These are phyloP conservation scores for Diplotaxis tenuifolia DNA, from an alignment of 345 rosid species.

Conservation along the genomic window DNA sequence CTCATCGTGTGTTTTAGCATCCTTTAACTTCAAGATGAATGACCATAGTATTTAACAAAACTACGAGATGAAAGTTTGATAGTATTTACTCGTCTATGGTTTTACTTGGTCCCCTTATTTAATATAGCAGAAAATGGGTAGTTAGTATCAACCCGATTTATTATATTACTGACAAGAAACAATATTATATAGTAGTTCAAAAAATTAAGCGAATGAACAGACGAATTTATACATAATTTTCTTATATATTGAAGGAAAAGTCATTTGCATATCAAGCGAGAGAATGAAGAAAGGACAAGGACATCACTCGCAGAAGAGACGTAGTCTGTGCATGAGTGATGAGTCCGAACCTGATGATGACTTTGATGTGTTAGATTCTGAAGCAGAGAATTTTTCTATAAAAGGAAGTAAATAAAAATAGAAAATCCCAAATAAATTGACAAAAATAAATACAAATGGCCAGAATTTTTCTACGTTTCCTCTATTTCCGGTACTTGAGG, in stretches of 20 bases:
- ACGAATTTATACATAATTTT: not conserved
- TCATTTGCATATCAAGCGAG: not conserved
- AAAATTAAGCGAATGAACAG: not conserved
- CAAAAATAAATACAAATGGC: not conserved
- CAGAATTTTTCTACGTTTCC: slow-evolving; percentile 3
- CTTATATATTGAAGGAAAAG: not conserved
- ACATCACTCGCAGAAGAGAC: slow-evolving; percentile 22
- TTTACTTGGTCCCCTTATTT: not conserved
- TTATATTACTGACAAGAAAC: not conserved
- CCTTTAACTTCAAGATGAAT: not conserved
- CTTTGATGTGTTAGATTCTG: slow-evolving; percentile 20
- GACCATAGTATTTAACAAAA: too few relatives aligned
- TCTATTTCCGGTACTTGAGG: not conserved
- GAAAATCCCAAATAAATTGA: not conserved
- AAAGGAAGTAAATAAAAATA: not conserved
- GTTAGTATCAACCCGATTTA: not conserved
- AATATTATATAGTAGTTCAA: not conserved
- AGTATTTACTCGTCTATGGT: too few relatives aligned
- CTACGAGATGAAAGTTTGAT: too few relatives aligned
- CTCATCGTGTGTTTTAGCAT: not conserved
- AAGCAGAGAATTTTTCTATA: slow-evolving; percentile 7
- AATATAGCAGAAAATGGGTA: not conserved
- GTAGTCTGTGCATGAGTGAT: slow-evolving; percentile 4
- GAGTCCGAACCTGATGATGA: slow-evolving; percentile 11
- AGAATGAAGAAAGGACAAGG: slow-evolving; percentile 7